A percentile compares a stretch with the other conserved stretches of the same genome.
Conservation (phyloP, 2,329 filamentous ascomycete genomes). For the Teratosphaeria gauchensis region DNA sequence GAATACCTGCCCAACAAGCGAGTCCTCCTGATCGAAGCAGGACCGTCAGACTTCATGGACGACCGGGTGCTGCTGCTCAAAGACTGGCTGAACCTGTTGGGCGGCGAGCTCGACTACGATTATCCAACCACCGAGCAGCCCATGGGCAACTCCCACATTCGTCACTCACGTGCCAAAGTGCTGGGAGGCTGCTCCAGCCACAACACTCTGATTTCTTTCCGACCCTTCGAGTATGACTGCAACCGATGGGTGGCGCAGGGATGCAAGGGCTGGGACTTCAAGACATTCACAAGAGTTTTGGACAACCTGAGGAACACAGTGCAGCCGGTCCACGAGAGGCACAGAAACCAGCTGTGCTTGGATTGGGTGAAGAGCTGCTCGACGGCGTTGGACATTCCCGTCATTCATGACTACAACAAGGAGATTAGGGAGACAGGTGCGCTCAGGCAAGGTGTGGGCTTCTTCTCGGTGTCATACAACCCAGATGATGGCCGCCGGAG, state of each 20-base stretch:
- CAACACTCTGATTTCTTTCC: constrained; percentile 89
- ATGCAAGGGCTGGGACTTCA: constrained; percentile 78
- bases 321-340: constrained; percentile 74
- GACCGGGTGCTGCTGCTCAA: constrained; percentile 78
- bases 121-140: constrained; percentile 85
- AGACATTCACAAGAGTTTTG: constrained; percentile 69
- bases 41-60: constrained; percentile 81
- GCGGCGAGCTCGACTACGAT: constrained; percentile 83
- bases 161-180: constrained; percentile 86
- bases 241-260: constrained; percentile 74
- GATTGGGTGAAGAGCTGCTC: constrained; percentile 82
- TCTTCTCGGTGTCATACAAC: constrained; percentile 87
- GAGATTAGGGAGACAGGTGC: constrained; percentile 66
- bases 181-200: constrained; percentile 87
- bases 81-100: constrained; percentile 76
- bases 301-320: constrained; percentile 84
- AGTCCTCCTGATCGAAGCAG: constrained; percentile 76
- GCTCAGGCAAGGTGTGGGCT: constrained; percentile 68
- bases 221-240: constrained; percentile 81
- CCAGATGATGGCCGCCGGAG: constrained; percentile 76
- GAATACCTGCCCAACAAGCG: constrained; percentile 76
- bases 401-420: constrained; percentile 78
- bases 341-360: constrained; percentile 82
- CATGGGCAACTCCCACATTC: constrained; percentile 82
- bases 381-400: constrained; percentile 66